Evolutionary conservation across 2,329 filamentous ascomycete genomes (phyloP).

Genomic region (Lithohypha guttulata): DNA sequence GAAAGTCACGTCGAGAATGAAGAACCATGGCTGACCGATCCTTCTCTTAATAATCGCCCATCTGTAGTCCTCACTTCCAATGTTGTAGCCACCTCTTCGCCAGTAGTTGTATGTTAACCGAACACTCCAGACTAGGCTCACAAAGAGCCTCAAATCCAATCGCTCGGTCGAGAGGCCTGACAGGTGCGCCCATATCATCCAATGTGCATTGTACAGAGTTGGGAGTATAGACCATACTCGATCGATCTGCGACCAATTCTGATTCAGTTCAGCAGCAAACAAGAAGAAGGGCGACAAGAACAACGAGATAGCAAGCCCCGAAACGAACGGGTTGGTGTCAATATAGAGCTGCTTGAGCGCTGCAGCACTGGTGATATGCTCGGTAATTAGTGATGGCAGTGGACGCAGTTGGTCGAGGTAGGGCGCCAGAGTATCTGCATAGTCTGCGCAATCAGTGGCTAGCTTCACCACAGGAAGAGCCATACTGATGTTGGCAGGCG

Average conservation of each 20-base stretch:
- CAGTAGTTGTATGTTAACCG: slow-evolving; percentile 95
- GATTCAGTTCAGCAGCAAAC: slow-evolving; percentile 69
- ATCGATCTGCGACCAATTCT: slow-evolving; percentile 96
- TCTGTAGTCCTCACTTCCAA: slow-evolving; percentile 90
- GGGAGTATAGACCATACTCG: slow-evolving; percentile 85
- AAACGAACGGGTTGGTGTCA: slow-evolving; percentile 75
- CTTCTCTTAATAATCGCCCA: slow-evolving; percentile 67
- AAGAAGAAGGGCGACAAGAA: slow-evolving; percentile 62
- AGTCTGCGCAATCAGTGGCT: slow-evolving; percentile 66
- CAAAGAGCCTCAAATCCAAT: slow-evolving; percentile 60
- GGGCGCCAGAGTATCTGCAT: slow-evolving; percentile 61
- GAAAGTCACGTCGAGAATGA: slow-evolving; percentile 79
- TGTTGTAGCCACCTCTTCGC: slow-evolving; percentile 80
- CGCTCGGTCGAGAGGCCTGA: slow-evolving; percentile 58
- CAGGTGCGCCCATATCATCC: slow-evolving; percentile 68
- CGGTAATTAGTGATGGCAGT: slow-evolving; percentile 55
- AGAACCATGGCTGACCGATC: slow-evolving; percentile 57
- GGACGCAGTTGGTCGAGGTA: slow-evolving; percentile 60
- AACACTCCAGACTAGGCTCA: slow-evolving; percentile 71
- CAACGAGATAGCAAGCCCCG: slow-evolving; percentile 60
- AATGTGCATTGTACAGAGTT: slow-evolving; percentile 76
- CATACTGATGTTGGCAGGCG: slow-evolving; percentile 36
- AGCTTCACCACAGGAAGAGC: slow-evolving; percentile 60
- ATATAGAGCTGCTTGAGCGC: slow-evolving; percentile 63
- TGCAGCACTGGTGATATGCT: slow-evolving; percentile 49